Evolutionary conservation across 2,329 filamentous ascomycete genomes (phyloP).

Genomic region (Nectriaceae sp.): DNA sequence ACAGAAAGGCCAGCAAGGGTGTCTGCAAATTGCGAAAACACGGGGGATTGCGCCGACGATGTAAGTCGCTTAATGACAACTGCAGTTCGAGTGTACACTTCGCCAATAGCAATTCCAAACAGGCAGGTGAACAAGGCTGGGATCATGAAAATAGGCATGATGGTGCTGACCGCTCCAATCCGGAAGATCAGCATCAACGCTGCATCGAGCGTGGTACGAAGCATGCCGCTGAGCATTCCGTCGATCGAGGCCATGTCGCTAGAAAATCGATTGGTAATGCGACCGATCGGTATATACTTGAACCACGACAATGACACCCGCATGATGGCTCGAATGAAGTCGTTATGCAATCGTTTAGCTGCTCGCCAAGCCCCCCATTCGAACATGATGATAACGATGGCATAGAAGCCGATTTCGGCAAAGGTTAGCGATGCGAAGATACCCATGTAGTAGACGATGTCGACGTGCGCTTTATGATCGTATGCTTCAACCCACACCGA

Average conservation of each 20-base stretch:
- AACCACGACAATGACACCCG: conserved; percentile 59
- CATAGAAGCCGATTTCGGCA: conserved; percentile 44
- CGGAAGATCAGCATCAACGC: conserved; percentile 46
- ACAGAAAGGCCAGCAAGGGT: conserved; percentile 51
- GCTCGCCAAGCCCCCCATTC: conserved; percentile 60
- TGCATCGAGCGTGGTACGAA: conserved; percentile 45
- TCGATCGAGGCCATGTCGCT: conserved; percentile 61
- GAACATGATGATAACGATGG: conserved; percentile 47
- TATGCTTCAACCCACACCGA: conserved; percentile 57
- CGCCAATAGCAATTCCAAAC: conserved; percentile 47
- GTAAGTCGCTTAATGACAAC: conserved; percentile 48
- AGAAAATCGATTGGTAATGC: conserved; percentile 57
- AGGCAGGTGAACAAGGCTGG: conserved; percentile 48
- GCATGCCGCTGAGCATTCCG: conserved; percentile 45
- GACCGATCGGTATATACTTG: conserved; percentile 53
- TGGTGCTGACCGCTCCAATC: conserved; percentile 49
- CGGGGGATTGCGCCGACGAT: conserved; percentile 51
- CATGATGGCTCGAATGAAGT: conserved; percentile 54
- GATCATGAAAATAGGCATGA: conserved; percentile 53
- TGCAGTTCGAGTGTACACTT: conserved; percentile 53
- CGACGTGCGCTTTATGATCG: conserved; percentile 42
- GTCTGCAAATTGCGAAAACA: conserved; percentile 59
- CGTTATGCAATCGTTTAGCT: conserved; percentile 52
- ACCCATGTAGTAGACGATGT: conserved; percentile 53
- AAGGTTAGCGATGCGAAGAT: conserved; percentile 52